phyloP scores from a whole-genome alignment of 306 rosid genomes.

The Sindora glabra region DNA sequence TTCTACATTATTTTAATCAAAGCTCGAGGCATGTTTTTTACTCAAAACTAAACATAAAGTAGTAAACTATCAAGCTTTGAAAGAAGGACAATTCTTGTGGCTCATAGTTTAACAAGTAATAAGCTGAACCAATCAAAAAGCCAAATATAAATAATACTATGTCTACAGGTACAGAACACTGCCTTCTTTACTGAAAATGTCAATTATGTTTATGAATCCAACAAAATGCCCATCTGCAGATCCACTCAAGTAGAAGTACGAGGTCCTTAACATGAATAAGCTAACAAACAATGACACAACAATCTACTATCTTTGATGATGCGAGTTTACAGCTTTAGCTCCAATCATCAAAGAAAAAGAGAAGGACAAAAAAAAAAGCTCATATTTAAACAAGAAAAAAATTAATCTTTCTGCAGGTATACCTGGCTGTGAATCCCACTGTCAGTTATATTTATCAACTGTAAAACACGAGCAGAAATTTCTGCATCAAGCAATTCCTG shows the following conservation, averaged over 20 bases:
- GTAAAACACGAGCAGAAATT: constrained; percentile 94
- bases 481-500: constrained; percentile 97
- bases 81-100: too few relatives aligned
- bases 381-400: constrained; percentile 1
- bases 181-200: not conserved
- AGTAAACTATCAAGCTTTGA: too few relatives aligned
- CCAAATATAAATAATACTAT: not conserved
- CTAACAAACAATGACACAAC: not conserved
- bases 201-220: not conserved
- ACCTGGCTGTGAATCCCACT: constrained; percentile 95
- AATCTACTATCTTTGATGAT: not conserved
- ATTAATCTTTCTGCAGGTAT: constrained; percentile 11
- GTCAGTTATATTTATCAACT: constrained; percentile 80
- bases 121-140: not conserved
- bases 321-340: constrained; percentile 3
- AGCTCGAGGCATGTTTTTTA: too few relatives aligned
- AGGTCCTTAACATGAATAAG: not conserved
- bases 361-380: not conserved
- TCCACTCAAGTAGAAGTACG: not conserved
- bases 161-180: not conserved
- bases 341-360: too few relatives aligned
- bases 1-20: too few relatives aligned
- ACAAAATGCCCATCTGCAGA: not conserved
- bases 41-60: too few relatives aligned
- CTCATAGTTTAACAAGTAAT: not conserved